Percentiles rank a stretch among this genome's conserved stretches.
Conservation (phyloP, 2,329 filamentous ascomycete species). For the Amesomyces nigricolor region DNA sequence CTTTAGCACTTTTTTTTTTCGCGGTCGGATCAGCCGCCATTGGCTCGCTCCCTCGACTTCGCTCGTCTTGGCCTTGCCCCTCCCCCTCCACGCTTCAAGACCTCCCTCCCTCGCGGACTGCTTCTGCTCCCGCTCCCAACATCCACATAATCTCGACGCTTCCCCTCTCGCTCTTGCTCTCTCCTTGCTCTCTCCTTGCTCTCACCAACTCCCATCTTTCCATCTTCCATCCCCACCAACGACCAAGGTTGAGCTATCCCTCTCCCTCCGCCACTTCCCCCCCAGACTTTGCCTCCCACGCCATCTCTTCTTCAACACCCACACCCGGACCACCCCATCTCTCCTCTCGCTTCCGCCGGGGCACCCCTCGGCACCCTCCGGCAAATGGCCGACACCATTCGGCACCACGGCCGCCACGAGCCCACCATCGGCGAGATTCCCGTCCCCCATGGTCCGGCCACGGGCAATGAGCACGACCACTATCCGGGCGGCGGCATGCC, state of each 20-base stretch:
- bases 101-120: neutral
- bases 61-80: neutral
- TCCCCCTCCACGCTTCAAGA: neutral
- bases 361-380: neutral
- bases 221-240: no score
- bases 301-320: neutral
- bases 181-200: neutral
- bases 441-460: slow-evolving; percentile 48
- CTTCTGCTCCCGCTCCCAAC: neutral
- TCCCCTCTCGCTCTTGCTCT: neutral
- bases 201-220: no score
- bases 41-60: neutral
- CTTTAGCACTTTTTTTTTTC: neutral
- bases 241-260: no score
- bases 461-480: slow-evolving; percentile 45
- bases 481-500: slow-evolving; percentile 36
- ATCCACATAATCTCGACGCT: neutral
- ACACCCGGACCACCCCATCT: neutral
- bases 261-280: no score
- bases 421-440: slow-evolving; percentile 47
- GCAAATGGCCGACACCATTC: slow-evolving; percentile 32
- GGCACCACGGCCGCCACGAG: slow-evolving; percentile 38
- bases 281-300: no score
- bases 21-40: neutral
- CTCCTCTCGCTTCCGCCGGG: neutral